These are phyloP conservation scores for Kuraishia molischiana DNA, from an alignment of 805 yeast genomes.

Conservation along the genomic window DNA sequence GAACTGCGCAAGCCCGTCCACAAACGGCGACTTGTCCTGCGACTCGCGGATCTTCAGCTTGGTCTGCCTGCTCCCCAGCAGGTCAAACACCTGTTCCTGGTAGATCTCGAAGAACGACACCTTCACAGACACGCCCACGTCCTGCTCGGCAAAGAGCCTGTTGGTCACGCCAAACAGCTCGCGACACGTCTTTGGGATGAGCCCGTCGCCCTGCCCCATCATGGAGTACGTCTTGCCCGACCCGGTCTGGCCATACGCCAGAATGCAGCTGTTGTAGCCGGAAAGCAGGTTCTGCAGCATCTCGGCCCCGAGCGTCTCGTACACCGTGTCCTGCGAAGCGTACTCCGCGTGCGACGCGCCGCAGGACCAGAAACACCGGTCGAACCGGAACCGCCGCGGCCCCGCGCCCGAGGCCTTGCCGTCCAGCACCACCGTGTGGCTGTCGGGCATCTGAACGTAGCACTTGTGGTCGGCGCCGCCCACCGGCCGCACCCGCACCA, in stretches of 20 bases:
- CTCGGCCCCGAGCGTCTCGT: slow-evolving; percentile 44
- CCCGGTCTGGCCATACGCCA: slow-evolving; percentile 73
- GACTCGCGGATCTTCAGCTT: slow-evolving; percentile 49
- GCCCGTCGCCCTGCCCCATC: slow-evolving; percentile 57
- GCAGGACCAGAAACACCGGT: slow-evolving; percentile 41
- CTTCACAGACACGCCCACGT: slow-evolving; percentile 29
- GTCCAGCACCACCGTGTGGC: slow-evolving; percentile 10
- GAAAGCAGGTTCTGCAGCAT: slow-evolving; percentile 52
- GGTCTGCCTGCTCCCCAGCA: slow-evolving; percentile 22
- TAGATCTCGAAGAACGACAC: slow-evolving; percentile 68
- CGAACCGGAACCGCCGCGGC: slow-evolving; percentile 35
- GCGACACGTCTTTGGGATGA: slow-evolving; percentile 52
- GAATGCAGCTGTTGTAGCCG: slow-evolving; percentile 34
- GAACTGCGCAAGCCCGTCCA: slow-evolving; percentile 53
- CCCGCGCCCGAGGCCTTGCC: slow-evolving; percentile 7
- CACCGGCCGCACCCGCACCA: slow-evolving; percentile 45
- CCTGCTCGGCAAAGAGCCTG: slow-evolving; percentile 20
- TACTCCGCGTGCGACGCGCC: slow-evolving; percentile 21
- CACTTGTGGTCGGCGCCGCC: slow-evolving; percentile 14
- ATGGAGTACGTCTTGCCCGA: slow-evolving; percentile 77
- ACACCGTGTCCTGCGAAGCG: slow-evolving; percentile 41
- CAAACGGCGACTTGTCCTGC: slow-evolving; percentile 59
- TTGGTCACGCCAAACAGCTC: slow-evolving; percentile 39
- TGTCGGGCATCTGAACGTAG: slow-evolving; percentile 3
- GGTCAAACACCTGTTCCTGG: slow-evolving; percentile 67